Evolutionary conservation across 768 basidiomycete species (phyloP).

Genomic region (Crepidotus variabilis): DNA sequence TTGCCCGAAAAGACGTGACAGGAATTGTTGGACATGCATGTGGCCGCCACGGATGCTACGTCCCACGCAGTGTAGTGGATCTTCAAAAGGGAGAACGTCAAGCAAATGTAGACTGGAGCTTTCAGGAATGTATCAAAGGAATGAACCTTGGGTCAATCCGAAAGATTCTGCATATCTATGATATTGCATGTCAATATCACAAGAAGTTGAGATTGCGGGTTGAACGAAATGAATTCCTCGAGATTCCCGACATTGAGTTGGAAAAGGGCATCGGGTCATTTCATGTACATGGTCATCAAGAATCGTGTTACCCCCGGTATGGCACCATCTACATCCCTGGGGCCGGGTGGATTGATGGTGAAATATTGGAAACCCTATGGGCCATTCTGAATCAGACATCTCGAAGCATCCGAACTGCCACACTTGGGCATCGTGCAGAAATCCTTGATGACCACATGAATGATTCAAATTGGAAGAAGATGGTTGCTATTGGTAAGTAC

Average conservation of each 20-base stretch:
- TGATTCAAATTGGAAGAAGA: background rate
- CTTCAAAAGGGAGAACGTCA: conserved; percentile 27
- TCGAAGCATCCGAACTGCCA: conserved; percentile 1
- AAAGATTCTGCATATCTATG: conserved; percentile 19
- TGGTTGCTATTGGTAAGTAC: conserved; percentile 1
- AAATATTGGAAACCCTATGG: conserved; percentile 7
- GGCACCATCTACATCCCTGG: conserved; percentile 10
- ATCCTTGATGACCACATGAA: too few relatives aligned
- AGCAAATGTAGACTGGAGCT: conserved; percentile 23
- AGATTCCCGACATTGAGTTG: background rate
- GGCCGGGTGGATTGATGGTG: conserved; percentile 3
- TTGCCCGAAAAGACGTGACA: conserved; percentile 13
- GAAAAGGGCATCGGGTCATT: conserved; percentile 10
- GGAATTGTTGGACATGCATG: conserved; percentile 27
- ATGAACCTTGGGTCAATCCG: background rate
- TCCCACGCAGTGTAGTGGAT: conserved; percentile 25
- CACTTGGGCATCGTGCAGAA: conserved; percentile 9
- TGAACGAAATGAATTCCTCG: background rate
- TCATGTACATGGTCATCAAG: conserved; percentile 12
- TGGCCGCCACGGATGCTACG: conserved; percentile 27
- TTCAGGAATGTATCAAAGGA: conserved; percentile 17
- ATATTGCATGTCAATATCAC: conserved; percentile 25
- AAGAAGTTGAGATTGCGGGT: conserved; percentile 15
- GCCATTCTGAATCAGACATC: background rate
- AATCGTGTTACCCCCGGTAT: conserved; percentile 1